Conservation (phyloP, 23 red algal species). For the Cyanidiococcus yangmingshanensis region DNA sequence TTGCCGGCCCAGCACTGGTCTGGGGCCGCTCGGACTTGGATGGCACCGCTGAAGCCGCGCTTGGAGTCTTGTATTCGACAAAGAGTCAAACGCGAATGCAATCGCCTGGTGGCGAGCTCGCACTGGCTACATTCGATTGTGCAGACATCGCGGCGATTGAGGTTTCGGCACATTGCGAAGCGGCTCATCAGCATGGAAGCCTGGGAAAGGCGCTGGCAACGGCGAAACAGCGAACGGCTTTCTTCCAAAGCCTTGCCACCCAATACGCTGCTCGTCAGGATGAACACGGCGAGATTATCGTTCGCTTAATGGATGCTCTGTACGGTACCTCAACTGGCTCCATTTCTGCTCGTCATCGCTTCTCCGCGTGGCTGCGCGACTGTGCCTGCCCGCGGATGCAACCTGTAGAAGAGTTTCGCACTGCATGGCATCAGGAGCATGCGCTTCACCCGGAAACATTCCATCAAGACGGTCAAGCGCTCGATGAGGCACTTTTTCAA, state of each 20-base stretch:
- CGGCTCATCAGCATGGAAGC: not conserved
- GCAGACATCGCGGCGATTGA: not conserved
- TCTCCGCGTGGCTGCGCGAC: not conserved
- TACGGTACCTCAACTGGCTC: not conserved
- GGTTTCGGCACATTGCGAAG: not conserved
- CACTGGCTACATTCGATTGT: no score
- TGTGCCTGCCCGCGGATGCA: slow-evolving; percentile 5
- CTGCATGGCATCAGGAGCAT: not conserved
- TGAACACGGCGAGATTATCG: slow-evolving; percentile 3
- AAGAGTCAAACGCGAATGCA: no score
- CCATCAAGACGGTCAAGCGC: not conserved
- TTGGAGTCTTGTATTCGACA: no score
- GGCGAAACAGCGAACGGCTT: not conserved
- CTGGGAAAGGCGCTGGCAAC: not conserved
- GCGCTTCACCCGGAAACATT: not conserved
- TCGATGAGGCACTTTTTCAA: not conserved
- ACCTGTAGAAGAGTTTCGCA: not conserved
- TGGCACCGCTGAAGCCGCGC: no score
- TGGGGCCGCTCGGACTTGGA: no score
- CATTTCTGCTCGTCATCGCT: not conserved
- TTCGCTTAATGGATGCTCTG: not conserved
- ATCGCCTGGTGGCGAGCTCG: no score
- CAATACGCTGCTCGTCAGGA: not conserved
- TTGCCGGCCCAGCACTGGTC: no score
- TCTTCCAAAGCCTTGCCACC: not conserved